Percentiles rank a stretch among this genome's conserved stretches.
phyloP scores from a whole-genome alignment of 768 basidiomycete genomes.

The Fibroporia radiculosa region DNA sequence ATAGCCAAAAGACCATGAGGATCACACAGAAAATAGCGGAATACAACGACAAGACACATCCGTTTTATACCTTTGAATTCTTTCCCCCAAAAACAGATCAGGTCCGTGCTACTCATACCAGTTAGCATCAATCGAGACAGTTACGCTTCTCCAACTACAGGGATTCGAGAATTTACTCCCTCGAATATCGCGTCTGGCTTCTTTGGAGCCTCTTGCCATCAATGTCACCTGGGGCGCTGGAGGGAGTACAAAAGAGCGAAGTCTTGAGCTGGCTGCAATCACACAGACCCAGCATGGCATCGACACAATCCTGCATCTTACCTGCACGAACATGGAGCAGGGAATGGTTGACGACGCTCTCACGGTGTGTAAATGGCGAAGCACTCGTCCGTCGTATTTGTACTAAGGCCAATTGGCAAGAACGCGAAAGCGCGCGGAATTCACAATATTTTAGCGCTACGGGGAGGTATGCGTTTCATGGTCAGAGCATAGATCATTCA shows the following conservation, averaged over 20 bases:
- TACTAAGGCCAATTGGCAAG: slow-evolving; percentile 28
- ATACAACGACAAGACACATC: slow-evolving; percentile 32
- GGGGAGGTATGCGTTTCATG: slow-evolving; percentile 59
- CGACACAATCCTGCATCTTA: slow-evolving; percentile 89
- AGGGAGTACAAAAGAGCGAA: slow-evolving; percentile 82
- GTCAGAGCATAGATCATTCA: not conserved
- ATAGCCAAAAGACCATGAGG: slow-evolving; percentile 61
- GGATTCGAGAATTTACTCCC: slow-evolving; percentile 89
- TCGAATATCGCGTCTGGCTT: slow-evolving; percentile 77
- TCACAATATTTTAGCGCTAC: slow-evolving; percentile 82
- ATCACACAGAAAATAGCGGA: slow-evolving; percentile 58
- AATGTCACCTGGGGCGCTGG: slow-evolving; percentile 98
- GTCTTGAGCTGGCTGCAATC: slow-evolving; percentile 77
- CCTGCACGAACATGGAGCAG: slow-evolving; percentile 93
- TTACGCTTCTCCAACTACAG: slow-evolving; percentile 35
- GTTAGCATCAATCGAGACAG: too few species aligned
- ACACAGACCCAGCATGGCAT: slow-evolving; percentile 67
- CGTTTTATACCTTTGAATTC: slow-evolving; percentile 94
- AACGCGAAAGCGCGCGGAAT: slow-evolving; percentile 76
- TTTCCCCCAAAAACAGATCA: slow-evolving; percentile 94
- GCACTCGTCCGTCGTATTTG: not conserved
- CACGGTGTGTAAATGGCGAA: slow-evolving; percentile 41
- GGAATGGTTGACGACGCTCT: slow-evolving; percentile 84
- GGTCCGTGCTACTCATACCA: too few species aligned
- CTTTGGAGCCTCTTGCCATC: slow-evolving; percentile 73